Base-by-base conservation (phyloP, 2,329 filamentous ascomycete genomes). In the Penicillium sp. region DNA sequence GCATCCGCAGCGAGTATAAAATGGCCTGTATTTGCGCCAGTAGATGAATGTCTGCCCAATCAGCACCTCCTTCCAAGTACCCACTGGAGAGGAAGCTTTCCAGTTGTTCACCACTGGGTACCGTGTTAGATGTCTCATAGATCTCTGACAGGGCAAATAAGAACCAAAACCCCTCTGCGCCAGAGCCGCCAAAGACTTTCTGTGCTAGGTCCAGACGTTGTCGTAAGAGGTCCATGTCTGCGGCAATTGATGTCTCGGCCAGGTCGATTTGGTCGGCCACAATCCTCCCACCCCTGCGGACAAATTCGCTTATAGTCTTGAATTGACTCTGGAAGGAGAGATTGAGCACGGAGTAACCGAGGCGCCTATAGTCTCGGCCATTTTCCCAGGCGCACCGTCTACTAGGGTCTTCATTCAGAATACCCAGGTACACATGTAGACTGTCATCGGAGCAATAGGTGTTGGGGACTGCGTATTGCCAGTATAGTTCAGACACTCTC, bases 21-120 rank as follows among this genome's bases (percentile, higher is more conserved):
- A 80, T 76, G 4, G 83, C 83, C 50, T 87, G 83, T 0, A 85
- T 69, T 58, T 87, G 83, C 0, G 86, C 85, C 8, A 79, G 68
- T 45, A 88, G 76, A 62, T 91, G 87, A 42, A 88, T 71, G 16
- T 81, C 73, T 9, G 81, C 75, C 88, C 87, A 90, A 1, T 76
- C 72, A 10, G 76, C 51, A 1, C 64, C 62, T n/a, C 74, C 67
- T 2, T 62, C 65, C 57, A 65, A 64, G 46, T 65, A 63, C 1
- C 70, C 69, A 9, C 63, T 46, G 18, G 43, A 56, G 8, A 77
- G 57, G 27, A 76, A 74, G 32, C 58, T 54, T 24, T 57, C 56
- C 32, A 75, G 46, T 27, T 59, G 55, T 18, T 45, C 50, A 8
- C 57, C 58, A 22, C 47, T 61, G 1, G 62, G 64, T 22, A 62